Evolutionary conservation across 2,329 filamentous ascomycete genomes (phyloP), one percentile per base, ranked within the genome.

Genomic region (Penicillium sp.): DNA sequence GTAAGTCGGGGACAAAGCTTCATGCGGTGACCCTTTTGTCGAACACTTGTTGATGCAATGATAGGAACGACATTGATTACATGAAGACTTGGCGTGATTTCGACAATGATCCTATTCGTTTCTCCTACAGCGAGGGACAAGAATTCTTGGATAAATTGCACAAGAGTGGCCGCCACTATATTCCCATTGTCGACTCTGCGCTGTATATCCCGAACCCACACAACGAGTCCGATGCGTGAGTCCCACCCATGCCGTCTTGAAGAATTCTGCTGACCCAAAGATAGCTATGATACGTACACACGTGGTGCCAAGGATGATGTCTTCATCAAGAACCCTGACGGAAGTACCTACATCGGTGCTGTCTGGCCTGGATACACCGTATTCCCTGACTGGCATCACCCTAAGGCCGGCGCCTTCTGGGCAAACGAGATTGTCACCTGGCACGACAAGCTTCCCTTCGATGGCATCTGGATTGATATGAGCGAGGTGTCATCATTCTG

Each of bases 191-290:
- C 3, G 82, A 85, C 61, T 73, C 77, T 6, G 82, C 77, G n/a
- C 87, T 88, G 50, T 91, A 91, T 64, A 81, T 83, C 24, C 88
- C 88, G 0, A 87, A 90, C 59, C 85, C 86, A 0, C 73, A 81
- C n/a, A 88, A 90, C 63, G 75, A 76, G 1, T 82, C 77, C 33
- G 88, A 90, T 68, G 78, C 77, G 40, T 88, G 84, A 65, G 74
- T 76, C 1, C n/a, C 10, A 4, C 22, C 62, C 63, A 13, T 33
- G 38, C 4, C 44, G 48, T 14, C 24, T 25, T 14, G 57, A 61
- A 40, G 46, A 45, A 24, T 39, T 5, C n/a, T n/a, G 22, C 35
- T 16, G 30, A 66, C 49, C 24, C 48, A 49, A 74, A 48, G 22
- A 78, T 58, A 71, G 84, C 0, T 82, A 83, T 56, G 71, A 72